Base-by-base conservation (phyloP, 352 stramenopile genomes). In the Aphanomyces astaci region DNA sequence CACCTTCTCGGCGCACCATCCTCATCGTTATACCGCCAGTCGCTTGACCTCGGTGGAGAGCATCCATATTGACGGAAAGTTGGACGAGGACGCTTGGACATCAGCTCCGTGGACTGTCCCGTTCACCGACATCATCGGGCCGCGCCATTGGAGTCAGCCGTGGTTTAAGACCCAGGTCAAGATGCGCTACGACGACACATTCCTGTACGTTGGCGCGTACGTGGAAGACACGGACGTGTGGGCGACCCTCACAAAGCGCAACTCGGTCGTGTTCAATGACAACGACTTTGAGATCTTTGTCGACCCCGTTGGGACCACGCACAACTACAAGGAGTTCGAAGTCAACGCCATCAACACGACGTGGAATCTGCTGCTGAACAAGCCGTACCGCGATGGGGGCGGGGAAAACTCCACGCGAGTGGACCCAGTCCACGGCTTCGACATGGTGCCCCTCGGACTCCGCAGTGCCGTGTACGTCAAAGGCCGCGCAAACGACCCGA, bases 201-300 rank as follows among this genome's bases (percentile, higher is more conserved):
- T 82, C 40, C 78, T 94, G 17, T 94, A 89, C 57, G 70, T 94
- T n/a, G 81, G 75, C 31, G 84, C 78, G 13, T 83, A 83, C 56
- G 9, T 94, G 28, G 73, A 92, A 69, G 84, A 92, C 57, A 78
- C 76, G 0, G 65, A 70, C 15, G 72, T 92, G 48, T 92, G 83
- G 80, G 86, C 84, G 39, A 92, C 88, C 64, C 63, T 87, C 48
- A 82, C 82, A 0, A 57, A 76, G 13, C 77, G 81, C 53, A 89
- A 94, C 62, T 66, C 78, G 0, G 80, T 94, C 3, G 73, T 92
- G 30, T 94, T 92, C 62, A 76, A 85, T 40, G 90, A 97, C 76
- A 96, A 94, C 54, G 90, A 97, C 76, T 96, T 96, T 75, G 87
- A 97, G 71, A 86, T 96, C 10, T 96, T 97, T 71, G 77, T 96